Evolutionary conservation across 2,329 filamentous ascomycete species (phyloP), one percentile per base, ranked within the genome.

Genomic region (Nothophoma quercina): DNA sequence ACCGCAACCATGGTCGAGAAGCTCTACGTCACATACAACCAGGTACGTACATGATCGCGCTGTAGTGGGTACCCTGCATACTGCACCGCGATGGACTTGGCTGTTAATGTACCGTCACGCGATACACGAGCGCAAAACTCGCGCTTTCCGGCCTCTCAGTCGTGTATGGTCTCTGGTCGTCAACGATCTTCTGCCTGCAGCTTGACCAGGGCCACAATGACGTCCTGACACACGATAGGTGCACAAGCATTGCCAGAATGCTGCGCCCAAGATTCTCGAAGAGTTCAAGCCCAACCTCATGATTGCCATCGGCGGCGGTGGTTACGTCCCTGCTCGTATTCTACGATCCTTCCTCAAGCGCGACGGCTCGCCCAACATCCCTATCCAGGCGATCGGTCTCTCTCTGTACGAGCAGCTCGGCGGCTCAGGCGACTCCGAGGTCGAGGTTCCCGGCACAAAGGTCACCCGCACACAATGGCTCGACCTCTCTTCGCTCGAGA

Each of bases 401-500:
- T 98, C 93, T 18, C 88, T 99, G 49, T 99, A 99, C 82, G 95
- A 99, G 80, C 83, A 87, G 59, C 88, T 98, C 42, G 81, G 83
- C 58, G 82, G 84, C 52, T 79, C 79, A 43, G 78, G 81, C 51
- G 83, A 90, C 68, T 78, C 80, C 34, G 79, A 82, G 51, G 82
- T 91, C 69, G 95, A 99, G 79, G 79, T 83, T 59, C 88, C 89
- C 34, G 93, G 93, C 63, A 97, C 91, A 62, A 95, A 96, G 80
- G 95, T 99, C 66, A 98, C 91, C 33, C 90, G 95, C 66, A 98
- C 95, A 30, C 95, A 99, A 84, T 99, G 95, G 95, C 87, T 99
- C 51, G 95, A 99, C 76, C 81, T 99, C 56, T 90, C 84, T 60
- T 88, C 88, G 39, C 84, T 96, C 61, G 87, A 92, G 77, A 95